Evolutionary conservation across 2,329 filamentous ascomycete genomes (phyloP).

Genomic region (Beauveria brongniartii): DNA sequence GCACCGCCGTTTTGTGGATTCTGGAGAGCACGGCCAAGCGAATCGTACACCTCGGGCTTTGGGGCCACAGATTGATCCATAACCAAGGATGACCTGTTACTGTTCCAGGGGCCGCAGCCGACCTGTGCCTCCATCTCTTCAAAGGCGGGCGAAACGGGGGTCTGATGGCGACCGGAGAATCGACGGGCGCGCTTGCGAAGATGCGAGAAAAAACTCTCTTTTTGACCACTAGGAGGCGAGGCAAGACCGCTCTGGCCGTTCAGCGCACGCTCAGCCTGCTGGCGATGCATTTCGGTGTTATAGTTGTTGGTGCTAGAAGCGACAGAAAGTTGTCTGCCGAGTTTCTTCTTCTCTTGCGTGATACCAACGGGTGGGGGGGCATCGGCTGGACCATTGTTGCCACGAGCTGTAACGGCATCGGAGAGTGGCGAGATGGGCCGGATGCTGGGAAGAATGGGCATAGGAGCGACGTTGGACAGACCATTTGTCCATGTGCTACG

Average conservation of each 20-base stretch:
- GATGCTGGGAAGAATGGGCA: constrained; percentile 93
- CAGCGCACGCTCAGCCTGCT: constrained; percentile 83
- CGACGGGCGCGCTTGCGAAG: constrained; percentile 86
- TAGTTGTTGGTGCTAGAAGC: constrained; percentile 92
- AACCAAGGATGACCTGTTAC: constrained; percentile 76
- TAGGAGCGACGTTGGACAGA: constrained; percentile 70
- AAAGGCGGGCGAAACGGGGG: constrained; percentile 65
- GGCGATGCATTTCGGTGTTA: constrained; percentile 76
- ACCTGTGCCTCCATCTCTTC: constrained; percentile 92
- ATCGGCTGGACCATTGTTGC: constrained; percentile 48
- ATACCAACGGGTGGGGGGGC: constrained; percentile 16
- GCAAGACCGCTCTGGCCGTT: constrained; percentile 71
- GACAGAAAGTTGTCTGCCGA: constrained; percentile 87
- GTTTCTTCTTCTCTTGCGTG: constrained; percentile 75
- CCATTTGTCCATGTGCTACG: constrained; percentile 92
- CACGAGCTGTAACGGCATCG: constrained; percentile 84
- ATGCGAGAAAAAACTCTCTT: constrained; percentile 98
- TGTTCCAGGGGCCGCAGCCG: constrained; percentile 82
- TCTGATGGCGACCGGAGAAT: constrained; percentile 85
- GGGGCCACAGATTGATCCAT: constrained; percentile 52
- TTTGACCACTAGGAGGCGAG: constrained; percentile 71
- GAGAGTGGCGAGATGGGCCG: constrained; percentile 94
- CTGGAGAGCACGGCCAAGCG: constrained; percentile 49
- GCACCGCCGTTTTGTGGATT: constrained; percentile 35
- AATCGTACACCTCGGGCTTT: constrained; percentile 51